Conservation (phyloP, 257 asterid genomes). For the Apocynum venetum region DNA sequence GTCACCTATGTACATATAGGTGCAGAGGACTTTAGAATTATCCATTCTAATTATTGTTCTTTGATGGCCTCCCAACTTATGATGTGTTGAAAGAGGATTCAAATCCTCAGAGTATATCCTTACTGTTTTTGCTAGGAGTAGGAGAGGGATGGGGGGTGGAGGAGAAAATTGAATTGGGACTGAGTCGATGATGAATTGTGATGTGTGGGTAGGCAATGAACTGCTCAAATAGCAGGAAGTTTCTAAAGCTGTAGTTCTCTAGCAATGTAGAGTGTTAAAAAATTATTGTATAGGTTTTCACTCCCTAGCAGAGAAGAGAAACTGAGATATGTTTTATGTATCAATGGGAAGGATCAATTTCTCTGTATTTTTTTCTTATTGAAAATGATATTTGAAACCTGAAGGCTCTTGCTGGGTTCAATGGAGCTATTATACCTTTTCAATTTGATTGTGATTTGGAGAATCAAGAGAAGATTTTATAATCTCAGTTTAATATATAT, state of each 20-base stretch:
- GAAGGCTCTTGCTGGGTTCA: too few species aligned
- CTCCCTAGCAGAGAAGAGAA: neutral
- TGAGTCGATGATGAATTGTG: neutral
- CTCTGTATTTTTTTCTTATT: too few species aligned
- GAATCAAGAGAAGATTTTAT: too few species aligned
- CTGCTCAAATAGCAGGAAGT: neutral
- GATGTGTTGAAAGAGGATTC: neutral
- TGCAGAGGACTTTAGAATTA: slow-evolving; percentile 41
- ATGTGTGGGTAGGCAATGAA: neutral
- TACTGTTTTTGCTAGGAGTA: neutral
- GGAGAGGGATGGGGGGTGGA: neutral
- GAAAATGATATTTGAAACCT: too few species aligned
- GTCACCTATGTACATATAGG: slow-evolving; percentile 83
- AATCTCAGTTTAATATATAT: too few species aligned
- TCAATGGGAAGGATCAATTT: neutral
- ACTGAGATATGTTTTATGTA: neutral
- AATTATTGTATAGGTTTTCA: neutral
- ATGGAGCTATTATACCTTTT: too few species aligned
- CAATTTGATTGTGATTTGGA: too few species aligned
- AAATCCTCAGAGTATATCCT: neutral
- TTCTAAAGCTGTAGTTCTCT: neutral
- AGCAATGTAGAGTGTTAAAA: neutral
- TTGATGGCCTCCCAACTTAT: neutral
- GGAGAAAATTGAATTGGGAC: too few species aligned
- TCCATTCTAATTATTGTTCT: neutral